Conservation (phyloP, 805 yeast species). For the Barnettozyma siamensis region DNA sequence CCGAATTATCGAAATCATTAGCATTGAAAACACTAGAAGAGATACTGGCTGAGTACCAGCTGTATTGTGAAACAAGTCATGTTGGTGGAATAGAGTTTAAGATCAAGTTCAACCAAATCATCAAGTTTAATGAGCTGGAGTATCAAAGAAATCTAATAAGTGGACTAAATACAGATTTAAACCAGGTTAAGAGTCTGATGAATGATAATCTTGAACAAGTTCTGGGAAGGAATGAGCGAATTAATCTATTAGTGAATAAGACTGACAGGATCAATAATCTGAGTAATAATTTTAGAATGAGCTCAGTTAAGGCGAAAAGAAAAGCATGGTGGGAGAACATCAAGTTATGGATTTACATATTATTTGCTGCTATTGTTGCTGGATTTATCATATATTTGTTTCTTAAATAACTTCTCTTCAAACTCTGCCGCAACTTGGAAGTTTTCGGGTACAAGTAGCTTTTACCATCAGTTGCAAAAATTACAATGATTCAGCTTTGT, state of each 20-base stretch:
- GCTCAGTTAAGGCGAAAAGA: conserved; percentile 45
- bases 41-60: conserved; percentile 43
- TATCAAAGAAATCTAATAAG: conserved; percentile 26
- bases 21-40: conserved; percentile 18
- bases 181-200: conserved; percentile 51
- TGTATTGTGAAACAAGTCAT: conserved; percentile 24
- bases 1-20: conserved; percentile 16
- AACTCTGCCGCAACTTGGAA: no score
- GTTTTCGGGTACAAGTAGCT: no score
- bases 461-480: no score
- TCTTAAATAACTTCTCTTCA: not conserved
- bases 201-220: conserved; percentile 56
- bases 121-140: conserved; percentile 46
- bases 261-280: conserved; percentile 51
- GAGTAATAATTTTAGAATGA: conserved; percentile 48
- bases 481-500: no score
- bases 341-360: conserved; percentile 51
- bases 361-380: conserved; percentile 54
- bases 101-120: conserved; percentile 49
- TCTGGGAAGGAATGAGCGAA: conserved; percentile 54
- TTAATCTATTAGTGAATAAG: conserved; percentile 50
- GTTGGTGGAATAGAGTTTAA: conserved; percentile 42
- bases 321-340: conserved; percentile 52
- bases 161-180: conserved; percentile 44
- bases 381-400: conserved; percentile 52